Evolutionary conservation across 495 filamentous ascomycete species (phyloP), one percentile per base, ranked within the genome.

Genomic region (Penicillium diatomitis): DNA sequence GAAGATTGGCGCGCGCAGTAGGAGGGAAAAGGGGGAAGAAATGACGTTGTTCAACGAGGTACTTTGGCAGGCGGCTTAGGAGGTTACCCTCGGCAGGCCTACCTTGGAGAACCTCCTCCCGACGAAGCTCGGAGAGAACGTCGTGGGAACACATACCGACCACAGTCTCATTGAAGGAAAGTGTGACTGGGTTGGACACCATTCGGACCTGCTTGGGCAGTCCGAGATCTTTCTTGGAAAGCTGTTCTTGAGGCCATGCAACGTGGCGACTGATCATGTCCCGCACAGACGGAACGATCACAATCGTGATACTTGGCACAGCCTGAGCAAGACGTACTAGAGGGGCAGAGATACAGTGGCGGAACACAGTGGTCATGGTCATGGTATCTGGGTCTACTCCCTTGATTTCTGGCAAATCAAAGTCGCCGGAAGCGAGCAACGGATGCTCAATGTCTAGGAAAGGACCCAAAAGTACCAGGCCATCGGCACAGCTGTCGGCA

Each of bases 401-500:
- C n/a, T 81, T 69, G 47, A 84, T 78, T 4, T 87, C 80, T 4
- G 88, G 90, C 28, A 96, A 77, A 56, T 95, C 90, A 56, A 95
- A 95, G 58, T 95, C 89, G 20, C 92, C 92, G 2, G 83, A 77
- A 46, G 85, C 83, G 43, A 98, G 76, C n/a, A 92, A 70, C 4
- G 92, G 91, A 57, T 98, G 92, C 51, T 94, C 89, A 38, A 81
- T 71, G 61, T 97, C 92, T 47, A 98, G 73, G 62, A 97, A 95
- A 3, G 92, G 92, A 0, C 92, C 92, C 39, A 79, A 67, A 28
- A 98, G 73, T 10, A 97, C 75, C 32, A 97, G 64, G n/a, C 79
- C 78, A 57, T 98, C 92, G 6, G 85, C 83, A 50, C 77, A 83
- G 34, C 73, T 78, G 46, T 86, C 82, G 30, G 80, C 82, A 27